phyloP scores from a whole-genome alignment of 768 basidiomycete species.

The Saitozyma sp. region DNA sequence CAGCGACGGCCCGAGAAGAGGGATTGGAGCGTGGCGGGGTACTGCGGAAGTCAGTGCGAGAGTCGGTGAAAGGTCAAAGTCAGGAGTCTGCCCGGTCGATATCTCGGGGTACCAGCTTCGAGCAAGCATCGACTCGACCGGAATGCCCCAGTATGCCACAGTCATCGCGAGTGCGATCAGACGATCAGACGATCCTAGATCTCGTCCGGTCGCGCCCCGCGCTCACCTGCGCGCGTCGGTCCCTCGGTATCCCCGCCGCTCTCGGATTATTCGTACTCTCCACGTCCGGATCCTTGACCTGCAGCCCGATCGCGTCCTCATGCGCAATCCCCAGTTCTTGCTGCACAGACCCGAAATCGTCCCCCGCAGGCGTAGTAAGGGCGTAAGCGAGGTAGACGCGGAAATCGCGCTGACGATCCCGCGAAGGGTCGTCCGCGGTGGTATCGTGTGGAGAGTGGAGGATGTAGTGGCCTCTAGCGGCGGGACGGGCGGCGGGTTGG shows the following conservation, averaged over 20 bases:
- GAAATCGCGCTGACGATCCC: slow-evolving; percentile 41
- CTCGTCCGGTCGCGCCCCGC: too few species aligned
- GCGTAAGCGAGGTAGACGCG: slow-evolving; percentile 41
- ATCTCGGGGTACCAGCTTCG: too few species aligned
- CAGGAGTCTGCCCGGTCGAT: too few species aligned
- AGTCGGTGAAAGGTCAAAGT: too few species aligned
- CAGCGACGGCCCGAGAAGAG: slow-evolving; percentile 34
- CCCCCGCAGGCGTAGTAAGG: slow-evolving; percentile 38
- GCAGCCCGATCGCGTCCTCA: slow-evolving; percentile 36
- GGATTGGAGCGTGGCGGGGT: slow-evolving; percentile 27
- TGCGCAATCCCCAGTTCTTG: slow-evolving; percentile 36
- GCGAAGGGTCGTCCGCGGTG: slow-evolving; percentile 35
- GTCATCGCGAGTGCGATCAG: too few species aligned
- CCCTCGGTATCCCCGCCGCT: slow-evolving; percentile 39
- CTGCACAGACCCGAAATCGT: slow-evolving; percentile 46
- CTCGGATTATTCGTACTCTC: slow-evolving; percentile 30
- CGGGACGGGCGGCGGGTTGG: slow-evolving; percentile 43
- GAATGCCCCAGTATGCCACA: too few species aligned
- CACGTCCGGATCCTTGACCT: slow-evolving; percentile 44
- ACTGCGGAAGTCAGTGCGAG: slow-evolving; percentile 24
- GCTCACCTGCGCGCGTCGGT: slow-evolving; percentile 40
- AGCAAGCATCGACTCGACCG: too few species aligned
- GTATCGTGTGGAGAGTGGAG: slow-evolving; percentile 47
- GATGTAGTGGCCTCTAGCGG: slow-evolving; percentile 46
- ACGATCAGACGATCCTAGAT: too few species aligned